A percentile compares a stretch with the other conserved stretches of the same genome.
phyloP scores from a whole-genome alignment of 371 early-diverging fungal genomes.

The Coemansia sp. region DNA sequence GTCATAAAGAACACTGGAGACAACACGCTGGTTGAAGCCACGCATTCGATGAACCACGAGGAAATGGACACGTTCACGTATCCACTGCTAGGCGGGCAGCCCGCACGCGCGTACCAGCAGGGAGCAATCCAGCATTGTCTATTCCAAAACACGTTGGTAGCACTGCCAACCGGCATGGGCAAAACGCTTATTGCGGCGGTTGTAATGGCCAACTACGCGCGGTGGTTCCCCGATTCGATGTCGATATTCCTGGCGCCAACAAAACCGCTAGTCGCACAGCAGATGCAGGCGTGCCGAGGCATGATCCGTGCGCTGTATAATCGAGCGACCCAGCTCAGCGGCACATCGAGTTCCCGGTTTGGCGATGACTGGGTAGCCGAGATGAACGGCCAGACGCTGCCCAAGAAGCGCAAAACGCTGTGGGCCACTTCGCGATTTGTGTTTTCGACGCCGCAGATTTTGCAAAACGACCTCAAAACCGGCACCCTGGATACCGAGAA shows the following conservation, averaged over 20 bases:
- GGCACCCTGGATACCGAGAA: conserved; percentile 58
- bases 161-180: conserved; percentile 88
- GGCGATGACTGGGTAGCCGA: conserved; percentile 53
- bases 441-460: conserved; percentile 87
- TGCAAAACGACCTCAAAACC: conserved; percentile 78
- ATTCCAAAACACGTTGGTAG: conserved; percentile 84
- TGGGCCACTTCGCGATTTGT: conserved; percentile 72
- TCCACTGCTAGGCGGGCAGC: conserved; percentile 46
- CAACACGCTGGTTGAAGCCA: conserved; percentile 31
- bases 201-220: conserved; percentile 89
- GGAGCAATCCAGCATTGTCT: conserved; percentile 79
- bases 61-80: conserved; percentile 47
- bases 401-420: conserved; percentile 55
- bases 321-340: conserved; percentile 51
- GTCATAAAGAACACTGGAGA: conserved; percentile 26
- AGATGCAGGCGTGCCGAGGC: conserved; percentile 71
- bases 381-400: conserved; percentile 70
- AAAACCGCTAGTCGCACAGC: conserved; percentile 87
- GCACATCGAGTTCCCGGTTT: conserved; percentile 56
- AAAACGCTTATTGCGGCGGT: conserved; percentile 97
- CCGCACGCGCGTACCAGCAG: conserved; percentile 84
- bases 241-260: conserved; percentile 94
- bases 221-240: conserved; percentile 90
- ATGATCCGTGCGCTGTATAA: conserved; percentile 41
- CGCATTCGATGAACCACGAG: conserved; percentile 25